Evolutionary conservation across 2,329 filamentous ascomycete species (phyloP).

Genomic region (Biscogniauxia sp.): DNA sequence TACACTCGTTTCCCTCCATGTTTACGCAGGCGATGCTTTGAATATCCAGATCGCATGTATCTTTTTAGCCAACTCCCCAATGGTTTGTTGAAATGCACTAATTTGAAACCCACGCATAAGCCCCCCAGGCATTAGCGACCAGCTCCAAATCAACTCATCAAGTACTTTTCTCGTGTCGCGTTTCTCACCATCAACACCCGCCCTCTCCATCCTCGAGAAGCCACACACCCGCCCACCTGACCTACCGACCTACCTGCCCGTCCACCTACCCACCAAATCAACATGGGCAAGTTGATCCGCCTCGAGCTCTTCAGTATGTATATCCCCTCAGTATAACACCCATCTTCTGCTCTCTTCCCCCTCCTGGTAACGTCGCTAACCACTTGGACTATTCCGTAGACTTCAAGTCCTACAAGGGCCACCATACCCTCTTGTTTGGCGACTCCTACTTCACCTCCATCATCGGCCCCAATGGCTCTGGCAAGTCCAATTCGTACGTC

Average conservation of each 20-base stretch:
- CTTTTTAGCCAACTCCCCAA: not conserved
- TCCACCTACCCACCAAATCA: slow-evolving; percentile 33
- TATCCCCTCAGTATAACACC: slow-evolving; percentile 12
- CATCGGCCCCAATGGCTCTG: slow-evolving; percentile 98
- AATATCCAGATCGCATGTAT: not conserved
- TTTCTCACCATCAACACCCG: not conserved
- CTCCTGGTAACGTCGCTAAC: too few relatives aligned
- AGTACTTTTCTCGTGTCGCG: not conserved
- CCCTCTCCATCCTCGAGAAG: not conserved
- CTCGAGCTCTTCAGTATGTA: slow-evolving; percentile 87
- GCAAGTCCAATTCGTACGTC: slow-evolving; percentile 93
- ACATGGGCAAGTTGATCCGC: slow-evolving; percentile 93
- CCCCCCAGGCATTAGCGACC: not conserved
- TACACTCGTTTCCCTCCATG: not conserved
- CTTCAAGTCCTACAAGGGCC: slow-evolving; percentile 99
- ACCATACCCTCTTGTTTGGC: slow-evolving; percentile 90
- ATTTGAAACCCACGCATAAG: not conserved
- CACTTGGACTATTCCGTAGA: slow-evolving; percentile 49
- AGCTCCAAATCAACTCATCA: not conserved
- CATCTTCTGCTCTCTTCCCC: slow-evolving; percentile 19
- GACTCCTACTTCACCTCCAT: slow-evolving; percentile 99
- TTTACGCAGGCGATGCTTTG: not conserved
- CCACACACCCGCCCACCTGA: not conserved
- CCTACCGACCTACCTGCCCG: not conserved
- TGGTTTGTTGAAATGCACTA: slow-evolving; percentile 1